Conservation (phyloP, 345 rosid species). For the Salix purpurea region DNA sequence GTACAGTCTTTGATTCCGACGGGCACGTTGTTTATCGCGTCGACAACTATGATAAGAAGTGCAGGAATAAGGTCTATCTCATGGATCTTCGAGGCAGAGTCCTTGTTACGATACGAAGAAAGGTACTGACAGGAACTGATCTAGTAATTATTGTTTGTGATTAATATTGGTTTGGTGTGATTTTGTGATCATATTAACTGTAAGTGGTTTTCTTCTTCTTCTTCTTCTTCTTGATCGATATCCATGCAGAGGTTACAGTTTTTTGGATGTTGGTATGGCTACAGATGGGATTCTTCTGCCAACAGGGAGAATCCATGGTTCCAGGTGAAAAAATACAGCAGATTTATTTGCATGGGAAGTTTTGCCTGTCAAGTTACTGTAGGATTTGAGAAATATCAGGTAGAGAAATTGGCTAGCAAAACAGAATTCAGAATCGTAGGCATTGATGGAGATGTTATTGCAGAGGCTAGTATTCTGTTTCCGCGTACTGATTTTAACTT, state of each 20-base stretch:
- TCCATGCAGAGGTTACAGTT: conserved; percentile 17
- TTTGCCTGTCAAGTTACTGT: conserved; percentile 22
- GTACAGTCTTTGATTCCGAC: conserved; percentile 37
- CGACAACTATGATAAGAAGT: conserved; percentile 43
- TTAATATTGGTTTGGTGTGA: neutral
- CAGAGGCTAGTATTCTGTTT: conserved; percentile 30
- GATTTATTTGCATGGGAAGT: conserved; percentile 15
- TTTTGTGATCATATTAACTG: neutral
- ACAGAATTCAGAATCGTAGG: conserved; percentile 30
- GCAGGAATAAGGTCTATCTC: conserved; percentile 32
- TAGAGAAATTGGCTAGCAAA: conserved; percentile 15
- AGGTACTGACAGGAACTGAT: conserved; percentile 15
- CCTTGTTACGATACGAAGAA: conserved; percentile 34
- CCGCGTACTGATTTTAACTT: neutral
- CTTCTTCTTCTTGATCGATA: neutral
- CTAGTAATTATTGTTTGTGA: neutral
- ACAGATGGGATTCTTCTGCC: conserved; percentile 8
- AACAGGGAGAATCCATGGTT: conserved; percentile 32
- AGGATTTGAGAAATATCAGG: conserved; percentile 18
- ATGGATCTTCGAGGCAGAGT: conserved; percentile 47
- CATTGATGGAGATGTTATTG: conserved; percentile 22
- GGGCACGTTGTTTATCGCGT: conserved; percentile 41
- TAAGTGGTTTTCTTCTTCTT: neutral
- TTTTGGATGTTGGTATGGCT: conserved; percentile 37
- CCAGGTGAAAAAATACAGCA: conserved; percentile 22